These are phyloP conservation scores for Kodamaea sp. DNA, from an alignment of 1,139 yeast species.

Conservation along the genomic window DNA sequence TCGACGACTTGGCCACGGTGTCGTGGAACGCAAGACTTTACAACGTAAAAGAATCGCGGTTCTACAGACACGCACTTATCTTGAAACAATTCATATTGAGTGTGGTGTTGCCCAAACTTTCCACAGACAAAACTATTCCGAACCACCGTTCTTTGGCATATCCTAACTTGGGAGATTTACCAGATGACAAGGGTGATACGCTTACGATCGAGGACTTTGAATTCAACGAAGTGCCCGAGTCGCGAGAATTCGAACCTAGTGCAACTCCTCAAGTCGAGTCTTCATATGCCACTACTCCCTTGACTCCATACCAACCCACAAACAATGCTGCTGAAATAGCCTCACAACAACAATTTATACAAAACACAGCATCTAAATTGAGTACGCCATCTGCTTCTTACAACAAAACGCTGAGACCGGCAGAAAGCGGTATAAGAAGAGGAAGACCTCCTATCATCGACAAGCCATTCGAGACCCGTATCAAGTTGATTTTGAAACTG, in stretches of 20 bases:
- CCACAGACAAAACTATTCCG: slow-evolving; percentile 39
- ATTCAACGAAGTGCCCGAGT: slow-evolving; percentile 9
- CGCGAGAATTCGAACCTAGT: slow-evolving; percentile 8
- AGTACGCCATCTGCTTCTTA: slow-evolving; percentile 10
- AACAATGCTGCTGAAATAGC: slow-evolving; percentile 3
- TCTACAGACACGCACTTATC: slow-evolving; percentile 70
- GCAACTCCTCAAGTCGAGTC: slow-evolving; percentile 12
- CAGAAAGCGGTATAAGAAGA: slow-evolving; percentile 69
- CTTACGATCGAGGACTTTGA: slow-evolving; percentile 14
- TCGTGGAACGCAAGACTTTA: slow-evolving; percentile 88
- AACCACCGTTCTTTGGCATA: slow-evolving; percentile 50
- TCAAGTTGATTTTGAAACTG: slow-evolving; percentile 80
- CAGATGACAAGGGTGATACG: slow-evolving; percentile 46
- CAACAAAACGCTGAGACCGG: slow-evolving; percentile 16
- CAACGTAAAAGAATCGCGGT: slow-evolving; percentile 68
- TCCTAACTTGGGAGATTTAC: slow-evolving; percentile 77
- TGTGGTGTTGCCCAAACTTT: slow-evolving; percentile 55
- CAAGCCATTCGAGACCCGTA: slow-evolving; percentile 89
- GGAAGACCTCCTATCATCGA: slow-evolving; percentile 97
- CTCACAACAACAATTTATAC: slow-evolving; percentile 2
- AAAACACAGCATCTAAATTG: slow-evolving; percentile 4
- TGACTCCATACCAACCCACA: slow-evolving; percentile 5
- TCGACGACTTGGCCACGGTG: slow-evolving; percentile 78
- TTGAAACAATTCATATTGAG: slow-evolving; percentile 63
- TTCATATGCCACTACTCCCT: slow-evolving; percentile 9